Evolutionary conservation across 768 basidiomycete genomes (phyloP).

Genomic region (Mycena polygramma): DNA sequence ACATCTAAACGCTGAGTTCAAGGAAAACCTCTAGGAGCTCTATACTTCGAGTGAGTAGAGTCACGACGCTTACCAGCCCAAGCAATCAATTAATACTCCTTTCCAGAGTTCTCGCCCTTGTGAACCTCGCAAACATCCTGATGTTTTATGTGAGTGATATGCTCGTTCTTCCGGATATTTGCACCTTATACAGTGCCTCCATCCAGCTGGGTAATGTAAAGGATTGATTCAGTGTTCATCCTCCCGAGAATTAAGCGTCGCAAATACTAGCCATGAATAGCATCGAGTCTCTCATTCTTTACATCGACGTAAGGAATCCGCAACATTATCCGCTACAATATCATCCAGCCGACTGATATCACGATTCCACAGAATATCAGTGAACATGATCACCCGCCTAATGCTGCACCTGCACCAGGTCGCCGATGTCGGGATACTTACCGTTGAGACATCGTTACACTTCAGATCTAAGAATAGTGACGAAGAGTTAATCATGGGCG

Average conservation of each 20-base stretch:
- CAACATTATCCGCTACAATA: too few relatives aligned
- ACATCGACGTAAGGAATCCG: background rate
- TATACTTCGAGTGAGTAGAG: too few relatives aligned
- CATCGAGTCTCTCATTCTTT: background rate
- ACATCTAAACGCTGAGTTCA: too few relatives aligned
- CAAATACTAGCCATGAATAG: background rate
- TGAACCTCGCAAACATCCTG: background rate
- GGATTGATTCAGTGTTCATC: background rate
- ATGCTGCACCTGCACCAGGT: background rate
- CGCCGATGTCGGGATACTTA: background rate
- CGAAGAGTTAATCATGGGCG: too few relatives aligned
- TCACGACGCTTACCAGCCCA: background rate
- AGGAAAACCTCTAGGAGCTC: too few relatives aligned
- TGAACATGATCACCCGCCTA: background rate
- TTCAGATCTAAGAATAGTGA: too few relatives aligned
- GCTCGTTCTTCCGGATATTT: too few relatives aligned
- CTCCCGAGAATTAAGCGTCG: background rate
- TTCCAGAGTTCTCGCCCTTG: background rate
- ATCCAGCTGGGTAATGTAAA: background rate
- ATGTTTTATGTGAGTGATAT: background rate
- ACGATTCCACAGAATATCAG: background rate
- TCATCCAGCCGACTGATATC: background rate
- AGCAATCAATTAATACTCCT: background rate
- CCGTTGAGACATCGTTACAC: background rate
- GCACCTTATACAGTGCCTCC: too few relatives aligned